phyloP scores from a whole-genome alignment of 768 basidiomycete species.

The Collybia sordida region DNA sequence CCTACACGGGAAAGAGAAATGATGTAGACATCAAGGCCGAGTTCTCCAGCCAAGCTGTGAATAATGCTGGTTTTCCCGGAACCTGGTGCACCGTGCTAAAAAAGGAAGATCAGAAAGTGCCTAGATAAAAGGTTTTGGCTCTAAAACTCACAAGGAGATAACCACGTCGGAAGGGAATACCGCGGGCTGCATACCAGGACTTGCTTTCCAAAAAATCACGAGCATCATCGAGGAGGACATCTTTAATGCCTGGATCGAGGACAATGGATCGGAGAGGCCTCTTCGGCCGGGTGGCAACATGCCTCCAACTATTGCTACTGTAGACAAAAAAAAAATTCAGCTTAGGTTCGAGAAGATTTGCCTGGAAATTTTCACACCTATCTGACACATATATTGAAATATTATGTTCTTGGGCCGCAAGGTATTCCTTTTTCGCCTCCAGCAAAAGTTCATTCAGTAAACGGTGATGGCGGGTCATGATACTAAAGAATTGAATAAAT shows the following conservation, averaged over 20 bases:
- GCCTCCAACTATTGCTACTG: constrained; percentile 47
- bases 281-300: constrained; percentile 58
- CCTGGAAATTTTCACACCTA: constrained; percentile 16
- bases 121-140: neutral
- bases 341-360: neutral
- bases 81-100: constrained; percentile 69
- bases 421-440: constrained; percentile 54
- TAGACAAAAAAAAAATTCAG: neutral
- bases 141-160: constrained; percentile 51
- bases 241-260: constrained; percentile 67
- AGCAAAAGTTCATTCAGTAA: constrained; percentile 53
- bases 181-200: constrained; percentile 71
- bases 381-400: constrained; percentile 56
- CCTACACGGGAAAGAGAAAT: constrained; percentile 63
- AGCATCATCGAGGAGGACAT: constrained; percentile 66
- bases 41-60: constrained; percentile 75
- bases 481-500: constrained; percentile 31
- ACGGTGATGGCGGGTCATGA: constrained; percentile 46
- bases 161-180: constrained; percentile 80
- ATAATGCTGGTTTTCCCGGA: constrained; percentile 81
- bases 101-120: neutral
- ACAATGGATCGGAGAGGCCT: constrained; percentile 68
- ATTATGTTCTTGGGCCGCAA: constrained; percentile 47
- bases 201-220: constrained; percentile 69
- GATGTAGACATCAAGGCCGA: constrained; percentile 72